Conservation (phyloP, 2,329 filamentous ascomycete genomes). For the Graphiopsis chlorocephala region DNA sequence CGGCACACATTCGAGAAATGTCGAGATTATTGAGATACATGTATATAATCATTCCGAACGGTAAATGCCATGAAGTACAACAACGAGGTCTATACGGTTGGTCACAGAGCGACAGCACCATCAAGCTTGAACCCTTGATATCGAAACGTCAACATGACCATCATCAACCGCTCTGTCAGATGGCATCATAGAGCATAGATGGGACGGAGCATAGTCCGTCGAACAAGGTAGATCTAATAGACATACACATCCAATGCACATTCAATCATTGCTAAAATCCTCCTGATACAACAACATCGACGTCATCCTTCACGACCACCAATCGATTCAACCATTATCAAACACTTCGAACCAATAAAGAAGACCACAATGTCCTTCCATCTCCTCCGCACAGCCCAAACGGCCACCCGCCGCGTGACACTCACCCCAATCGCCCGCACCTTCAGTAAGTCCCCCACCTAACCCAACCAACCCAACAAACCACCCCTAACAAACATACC, state of each 20-base stretch:
- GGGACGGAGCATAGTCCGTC: not conserved
- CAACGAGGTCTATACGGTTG: not conserved
- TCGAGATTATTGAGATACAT: too few species aligned
- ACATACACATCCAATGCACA: not conserved
- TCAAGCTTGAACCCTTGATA: constrained; percentile 1
- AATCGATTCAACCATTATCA: not conserved
- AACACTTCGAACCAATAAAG: not conserved
- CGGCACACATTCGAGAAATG: too few species aligned
- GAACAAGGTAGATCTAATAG: not conserved
- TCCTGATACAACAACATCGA: not conserved
- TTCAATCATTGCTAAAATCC: not conserved
- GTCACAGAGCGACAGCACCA: too few species aligned
- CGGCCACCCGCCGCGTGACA: not conserved
- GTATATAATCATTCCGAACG: not conserved
- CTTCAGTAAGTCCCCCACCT: not conserved
- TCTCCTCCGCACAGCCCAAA: constrained; percentile 3
- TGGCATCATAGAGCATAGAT: not conserved
- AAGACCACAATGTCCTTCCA: not conserved
- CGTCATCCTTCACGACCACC: not conserved
- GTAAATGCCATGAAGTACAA: not conserved
- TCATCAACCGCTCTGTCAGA: not conserved
- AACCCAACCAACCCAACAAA: not conserved
- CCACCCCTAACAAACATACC: not conserved
- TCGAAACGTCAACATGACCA: constrained; percentile 5
- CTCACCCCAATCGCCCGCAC: not conserved